Base-by-base conservation (phyloP, 208 protist species). In the Entamoeba invadens region DNA sequence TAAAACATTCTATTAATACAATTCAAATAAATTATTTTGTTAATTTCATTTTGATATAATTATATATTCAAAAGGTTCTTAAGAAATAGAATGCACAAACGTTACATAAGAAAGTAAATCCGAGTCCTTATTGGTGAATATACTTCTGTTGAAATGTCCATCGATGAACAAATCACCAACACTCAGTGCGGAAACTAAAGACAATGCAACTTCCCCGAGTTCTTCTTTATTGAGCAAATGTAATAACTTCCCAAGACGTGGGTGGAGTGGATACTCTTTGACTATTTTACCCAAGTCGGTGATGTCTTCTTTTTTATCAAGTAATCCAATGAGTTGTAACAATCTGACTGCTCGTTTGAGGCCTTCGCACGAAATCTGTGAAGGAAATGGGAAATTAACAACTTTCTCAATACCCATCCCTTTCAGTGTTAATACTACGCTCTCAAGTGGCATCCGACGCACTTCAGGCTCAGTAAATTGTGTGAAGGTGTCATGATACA, bases 1-100 rank as follows among this genome's bases (percentile, higher is more conserved):
- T 95, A 95, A 99, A 95, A 57, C 99, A 98, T 92, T 99, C 98
- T 42, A 97, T 68, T 44, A 99, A 96, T 96, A 99, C 98, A 46
- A 96, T 95, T 44, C 98, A 96, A 46, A 99, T 96, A 2, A 97
- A 98, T 47, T 93, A 94, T 18, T 87, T 3, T 94, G 98, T 95
- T 10, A 96, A 97, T 72, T 98, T 98, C 44, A 95, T 94, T 94
- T 99, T 98, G 14, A 99, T 95, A 94, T 98, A 99, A 96, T 99
- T 97, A 46, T 98, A 96, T 45, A 96, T 96, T 93, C 97, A 98
- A 98, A 98, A 99, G 94, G n/a, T n/a, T n/a, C n/a, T n/a, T n/a
- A n/a, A n/a, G n/a, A n/a, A n/a, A n/a, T n/a, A n/a, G n/a, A n/a
- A n/a, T n/a, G n/a, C n/a, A n/a, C n/a, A n/a, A n/a, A n/a, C n/a